phyloP scores from a whole-genome alignment of 495 filamentous ascomycete genomes.

The Patellaria atrata region DNA sequence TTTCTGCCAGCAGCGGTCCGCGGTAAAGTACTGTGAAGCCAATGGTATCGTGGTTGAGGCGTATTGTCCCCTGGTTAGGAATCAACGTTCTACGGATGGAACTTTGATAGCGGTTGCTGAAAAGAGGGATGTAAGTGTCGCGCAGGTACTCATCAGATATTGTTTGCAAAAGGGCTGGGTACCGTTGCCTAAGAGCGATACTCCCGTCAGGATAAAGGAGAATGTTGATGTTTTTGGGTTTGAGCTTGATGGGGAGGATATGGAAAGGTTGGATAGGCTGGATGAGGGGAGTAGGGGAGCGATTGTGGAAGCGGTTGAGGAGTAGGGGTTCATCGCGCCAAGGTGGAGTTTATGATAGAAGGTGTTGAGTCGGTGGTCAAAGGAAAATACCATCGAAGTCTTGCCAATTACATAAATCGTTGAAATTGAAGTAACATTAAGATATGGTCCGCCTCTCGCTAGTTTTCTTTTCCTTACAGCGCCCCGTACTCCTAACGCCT shows the following conservation, averaged over 20 bases:
- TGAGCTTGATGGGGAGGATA: slow-evolving; percentile 31
- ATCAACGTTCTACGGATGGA: slow-evolving; percentile 43
- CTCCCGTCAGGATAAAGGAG: slow-evolving; percentile 28
- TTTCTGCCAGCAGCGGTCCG: slow-evolving; percentile 49
- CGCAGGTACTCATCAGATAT: slow-evolving; percentile 31
- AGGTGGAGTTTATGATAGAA: too few relatives aligned
- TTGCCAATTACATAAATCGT: too few relatives aligned
- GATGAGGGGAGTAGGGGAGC: slow-evolving; percentile 24
- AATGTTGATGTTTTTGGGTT: slow-evolving; percentile 37
- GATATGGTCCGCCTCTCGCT: too few relatives aligned
- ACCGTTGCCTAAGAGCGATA: slow-evolving; percentile 40
- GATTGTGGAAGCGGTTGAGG: slow-evolving; percentile 26
- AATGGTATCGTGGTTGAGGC: slow-evolving; percentile 50
- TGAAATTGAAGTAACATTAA: too few relatives aligned
- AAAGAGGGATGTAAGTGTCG: slow-evolving; percentile 34
- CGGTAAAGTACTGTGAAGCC: slow-evolving; percentile 44
- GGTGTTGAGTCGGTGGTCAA: too few relatives aligned
- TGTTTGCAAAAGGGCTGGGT: slow-evolving; percentile 34
- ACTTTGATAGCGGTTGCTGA: slow-evolving; percentile 38
- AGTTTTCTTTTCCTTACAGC: too few relatives aligned
- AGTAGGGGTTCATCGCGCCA: too few relatives aligned
- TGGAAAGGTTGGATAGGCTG: slow-evolving; percentile 29
- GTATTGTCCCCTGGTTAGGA: slow-evolving; percentile 51
- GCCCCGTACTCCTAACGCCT: too few relatives aligned
- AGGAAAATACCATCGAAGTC: too few relatives aligned